Conservation (phyloP, 2,329 filamentous ascomycete species). For the Fusarium lyarnte region DNA sequence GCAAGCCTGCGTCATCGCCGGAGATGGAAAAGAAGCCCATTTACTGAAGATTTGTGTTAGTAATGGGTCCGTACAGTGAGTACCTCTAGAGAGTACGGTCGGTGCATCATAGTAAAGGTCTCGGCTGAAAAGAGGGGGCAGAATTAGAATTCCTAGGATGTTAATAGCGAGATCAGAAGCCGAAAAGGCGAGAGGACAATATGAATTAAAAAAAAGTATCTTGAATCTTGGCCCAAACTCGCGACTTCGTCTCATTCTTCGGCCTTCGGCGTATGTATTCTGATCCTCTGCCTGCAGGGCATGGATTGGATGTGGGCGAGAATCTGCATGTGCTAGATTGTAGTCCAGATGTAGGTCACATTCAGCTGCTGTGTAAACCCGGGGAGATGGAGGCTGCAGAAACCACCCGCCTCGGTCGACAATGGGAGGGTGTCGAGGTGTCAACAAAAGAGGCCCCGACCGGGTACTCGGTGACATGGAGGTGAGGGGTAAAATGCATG, state of each 20-base stretch:
- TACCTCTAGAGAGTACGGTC: neutral
- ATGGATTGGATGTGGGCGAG: neutral
- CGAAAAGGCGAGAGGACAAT: neutral
- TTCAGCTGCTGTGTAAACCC: constrained; percentile 11
- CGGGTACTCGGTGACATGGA: constrained; percentile 30
- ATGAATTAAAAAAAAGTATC: neutral
- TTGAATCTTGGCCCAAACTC: neutral
- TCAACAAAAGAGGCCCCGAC: constrained; percentile 3
- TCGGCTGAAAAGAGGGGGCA: neutral
- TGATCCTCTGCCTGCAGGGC: neutral
- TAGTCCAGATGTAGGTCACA: neutral
- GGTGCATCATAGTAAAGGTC: neutral
- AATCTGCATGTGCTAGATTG: neutral
- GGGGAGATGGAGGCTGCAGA: constrained; percentile 33
- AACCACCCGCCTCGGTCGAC: constrained; percentile 28
- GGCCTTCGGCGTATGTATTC: neutral
- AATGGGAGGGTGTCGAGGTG: neutral
- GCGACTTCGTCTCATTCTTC: constrained; percentile 17
- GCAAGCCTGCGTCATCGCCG: neutral
- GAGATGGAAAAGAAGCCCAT: neutral
- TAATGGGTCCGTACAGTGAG: neutral
- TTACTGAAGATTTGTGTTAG: neutral
- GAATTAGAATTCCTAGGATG: neutral
- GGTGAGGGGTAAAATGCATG: constrained; percentile 4
- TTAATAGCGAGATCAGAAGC: neutral